Conservation (phyloP, 805 yeast species). For the Starmerella powellii region DNA sequence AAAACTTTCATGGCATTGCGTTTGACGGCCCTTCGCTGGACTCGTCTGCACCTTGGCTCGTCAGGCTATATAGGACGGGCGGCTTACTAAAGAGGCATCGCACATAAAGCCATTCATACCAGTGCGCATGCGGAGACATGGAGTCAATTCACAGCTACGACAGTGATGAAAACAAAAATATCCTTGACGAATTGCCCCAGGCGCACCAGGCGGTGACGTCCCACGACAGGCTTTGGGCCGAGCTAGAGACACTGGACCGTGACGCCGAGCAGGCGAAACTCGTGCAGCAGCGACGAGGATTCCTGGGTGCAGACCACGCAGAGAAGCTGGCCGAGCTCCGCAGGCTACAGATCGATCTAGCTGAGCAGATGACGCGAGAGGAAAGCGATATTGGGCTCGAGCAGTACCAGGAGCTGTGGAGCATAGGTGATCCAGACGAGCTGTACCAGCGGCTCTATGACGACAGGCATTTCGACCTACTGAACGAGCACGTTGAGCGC, state of each 20-base stretch:
- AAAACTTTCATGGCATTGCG: constrained; percentile 42
- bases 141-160: constrained; percentile 7
- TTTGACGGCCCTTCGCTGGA: neutral
- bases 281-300: constrained; percentile 27
- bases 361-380: constrained; percentile 32
- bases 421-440: constrained; percentile 22
- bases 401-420: constrained; percentile 28
- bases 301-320: constrained; percentile 36
- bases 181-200: constrained; percentile 40
- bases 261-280: constrained; percentile 48
- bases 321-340: constrained; percentile 43
- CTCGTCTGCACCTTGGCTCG: too few relatives aligned
- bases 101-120: neutral
- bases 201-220: constrained; percentile 49
- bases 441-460: constrained; percentile 33
- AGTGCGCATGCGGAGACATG: neutral
- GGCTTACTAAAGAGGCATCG: too few relatives aligned
- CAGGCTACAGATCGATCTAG: constrained; percentile 41
- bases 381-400: constrained; percentile 24
- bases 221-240: constrained; percentile 77
- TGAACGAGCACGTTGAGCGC: constrained; percentile 39
- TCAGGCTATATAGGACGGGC: too few relatives aligned
- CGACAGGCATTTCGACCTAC: constrained; percentile 41
- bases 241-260: constrained; percentile 73
- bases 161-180: neutral